Base-by-base conservation (phyloP, 2,329 filamentous ascomycete genomes). In the Colletotrichum musae region DNA sequence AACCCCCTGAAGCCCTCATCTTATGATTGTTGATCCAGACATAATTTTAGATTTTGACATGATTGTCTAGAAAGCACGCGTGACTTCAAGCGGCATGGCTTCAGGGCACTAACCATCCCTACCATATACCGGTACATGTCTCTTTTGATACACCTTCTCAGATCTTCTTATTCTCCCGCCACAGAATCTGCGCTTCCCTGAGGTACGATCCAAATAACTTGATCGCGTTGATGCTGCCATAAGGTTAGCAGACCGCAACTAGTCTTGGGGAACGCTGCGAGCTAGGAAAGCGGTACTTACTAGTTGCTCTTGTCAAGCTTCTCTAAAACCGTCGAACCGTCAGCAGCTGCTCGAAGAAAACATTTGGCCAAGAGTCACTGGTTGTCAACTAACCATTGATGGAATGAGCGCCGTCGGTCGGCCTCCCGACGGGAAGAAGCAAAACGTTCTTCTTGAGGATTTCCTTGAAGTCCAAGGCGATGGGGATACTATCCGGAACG, bases 301-400 rank as follows among this genome's bases (percentile, higher is more conserved):
- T 99, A 99, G 84, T 99, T 99, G 78, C 89, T 90, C 88, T 93
- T 94, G 81, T 99, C 96, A 65, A 99, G 87, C 88, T 97, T 98
- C 89, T 98, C 96, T 62, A n/a, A 3, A 47, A 12, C 16, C 47
- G n/a, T 48, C 18, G 5, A 36, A 21, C n/a, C 6, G 50, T 50
- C 18, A 50, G 57, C 28, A 39, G 45, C n/a, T 24, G n/a, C 16
- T 9, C 21, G 32, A 32, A 53, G 15, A 28, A 12, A 62, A n/a
- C n/a, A 62, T 7, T 9, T 9, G 28, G 10, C 2, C 1, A 32
- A 32, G 6, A 32, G 28, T 32, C 28, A 32, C 28, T 32, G 28
- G 28, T 7, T 32, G 28, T 32, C 28, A 32, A 32, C 28, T 32
- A 32, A 32, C 59, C 96, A 80, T 99, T 99, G 82, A 98, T 96